phyloP scores from a whole-genome alignment of 208 protist species.

The Novymonas esmeraldas region DNA sequence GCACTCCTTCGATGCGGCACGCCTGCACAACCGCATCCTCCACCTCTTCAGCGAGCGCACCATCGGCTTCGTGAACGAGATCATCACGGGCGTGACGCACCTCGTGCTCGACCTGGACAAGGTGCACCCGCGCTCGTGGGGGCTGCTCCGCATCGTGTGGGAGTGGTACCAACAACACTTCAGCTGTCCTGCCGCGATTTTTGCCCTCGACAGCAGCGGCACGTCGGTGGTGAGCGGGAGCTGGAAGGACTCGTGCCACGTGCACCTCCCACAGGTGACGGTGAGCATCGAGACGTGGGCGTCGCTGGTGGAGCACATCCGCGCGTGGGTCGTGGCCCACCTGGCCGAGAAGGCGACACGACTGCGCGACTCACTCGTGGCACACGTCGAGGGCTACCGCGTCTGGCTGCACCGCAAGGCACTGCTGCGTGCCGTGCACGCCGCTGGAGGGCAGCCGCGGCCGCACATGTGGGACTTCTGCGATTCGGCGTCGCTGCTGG shows the following conservation, averaged over 20 bases:
- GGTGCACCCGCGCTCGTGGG: slow-evolving; percentile 34
- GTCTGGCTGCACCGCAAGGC: slow-evolving; percentile 15
- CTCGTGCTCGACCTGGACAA: slow-evolving; percentile 68
- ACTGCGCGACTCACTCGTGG: slow-evolving; percentile 17
- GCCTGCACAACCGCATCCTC: slow-evolving; percentile 62
- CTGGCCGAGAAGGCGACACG: slow-evolving; percentile 17
- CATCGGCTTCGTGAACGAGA: slow-evolving; percentile 69
- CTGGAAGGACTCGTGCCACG: slow-evolving; percentile 65
- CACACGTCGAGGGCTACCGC: slow-evolving; percentile 8
- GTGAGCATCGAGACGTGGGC: slow-evolving; percentile 33
- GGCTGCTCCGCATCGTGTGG: slow-evolving; percentile 41
- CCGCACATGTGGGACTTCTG: slow-evolving; percentile 34
- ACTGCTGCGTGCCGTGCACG: not conserved
- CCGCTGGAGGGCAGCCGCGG: slow-evolving; percentile 15
- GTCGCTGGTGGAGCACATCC: slow-evolving; percentile 30
- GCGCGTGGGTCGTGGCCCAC: slow-evolving; percentile 23
- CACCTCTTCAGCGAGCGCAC: slow-evolving; percentile 25
- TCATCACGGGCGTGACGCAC: slow-evolving; percentile 51
- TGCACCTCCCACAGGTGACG: slow-evolving; percentile 67
- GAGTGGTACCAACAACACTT: slow-evolving; percentile 43
- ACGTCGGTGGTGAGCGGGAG: slow-evolving; percentile 39
- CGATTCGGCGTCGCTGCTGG: slow-evolving; percentile 14
- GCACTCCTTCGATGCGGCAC: slow-evolving; percentile 30
- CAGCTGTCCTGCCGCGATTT: slow-evolving; percentile 27
- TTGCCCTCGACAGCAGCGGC: slow-evolving; percentile 59